Conservation (phyloP, 2,329 filamentous ascomycete species). For the Cordyceps fumosorosea region DNA sequence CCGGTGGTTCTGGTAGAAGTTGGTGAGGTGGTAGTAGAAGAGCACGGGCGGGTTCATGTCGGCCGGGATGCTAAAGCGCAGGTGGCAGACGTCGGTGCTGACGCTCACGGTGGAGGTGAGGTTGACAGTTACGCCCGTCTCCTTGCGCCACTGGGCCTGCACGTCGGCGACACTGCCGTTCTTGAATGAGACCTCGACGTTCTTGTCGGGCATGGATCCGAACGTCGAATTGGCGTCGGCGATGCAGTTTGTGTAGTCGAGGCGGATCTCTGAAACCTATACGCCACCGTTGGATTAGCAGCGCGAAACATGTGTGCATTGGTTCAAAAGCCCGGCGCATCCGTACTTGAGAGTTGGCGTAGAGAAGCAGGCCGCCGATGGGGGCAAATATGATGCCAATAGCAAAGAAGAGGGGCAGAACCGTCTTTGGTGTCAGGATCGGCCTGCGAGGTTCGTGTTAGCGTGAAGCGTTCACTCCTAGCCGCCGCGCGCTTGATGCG, state of each 20-base stretch:
- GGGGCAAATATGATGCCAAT: slow-evolving; percentile 90
- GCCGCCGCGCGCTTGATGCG: slow-evolving; percentile 16
- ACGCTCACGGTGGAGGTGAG: slow-evolving; percentile 28
- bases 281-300: neutral
- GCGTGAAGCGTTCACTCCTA: neutral
- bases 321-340: neutral
- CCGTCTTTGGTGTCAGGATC: slow-evolving; percentile 91
- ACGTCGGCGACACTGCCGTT: slow-evolving; percentile 27
- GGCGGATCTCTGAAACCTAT: slow-evolving; percentile 80
- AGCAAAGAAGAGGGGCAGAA: slow-evolving; percentile 82
- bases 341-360: slow-evolving; percentile 71
- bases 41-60: slow-evolving; percentile 74
- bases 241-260: slow-evolving; percentile 83
- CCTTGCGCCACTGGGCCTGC: slow-evolving; percentile 35
- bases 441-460: slow-evolving; percentile 53
- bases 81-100: slow-evolving; percentile 53
- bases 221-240: slow-evolving; percentile 42
- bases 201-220: slow-evolving; percentile 45
- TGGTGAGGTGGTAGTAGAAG: slow-evolving; percentile 91
- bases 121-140: slow-evolving; percentile 34
- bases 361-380: slow-evolving; percentile 80
- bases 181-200: slow-evolving; percentile 68
- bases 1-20: slow-evolving; percentile 98
- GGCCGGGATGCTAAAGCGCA: slow-evolving; percentile 75
- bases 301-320: slow-evolving; percentile 2